Conservation (phyloP, 2,329 filamentous ascomycete genomes). For the Ophiocordyceps camponoti-rufipedis region DNA sequence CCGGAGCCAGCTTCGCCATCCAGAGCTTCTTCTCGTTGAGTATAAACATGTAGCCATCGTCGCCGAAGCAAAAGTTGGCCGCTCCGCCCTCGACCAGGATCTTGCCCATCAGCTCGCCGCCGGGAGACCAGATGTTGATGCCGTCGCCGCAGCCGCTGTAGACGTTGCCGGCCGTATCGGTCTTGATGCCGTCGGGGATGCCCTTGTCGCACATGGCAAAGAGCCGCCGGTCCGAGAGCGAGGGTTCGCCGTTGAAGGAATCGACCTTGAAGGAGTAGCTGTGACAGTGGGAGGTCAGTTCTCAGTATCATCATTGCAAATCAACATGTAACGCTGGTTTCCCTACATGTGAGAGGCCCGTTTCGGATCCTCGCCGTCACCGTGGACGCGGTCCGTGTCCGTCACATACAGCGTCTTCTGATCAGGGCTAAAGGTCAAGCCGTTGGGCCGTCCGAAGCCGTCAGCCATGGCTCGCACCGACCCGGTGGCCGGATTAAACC, state of each 20-base stretch:
- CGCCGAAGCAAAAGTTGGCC: conserved; percentile 29
- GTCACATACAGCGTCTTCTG: too few relatives aligned
- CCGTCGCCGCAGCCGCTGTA: conserved; percentile 31
- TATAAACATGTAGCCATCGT: conserved; percentile 22
- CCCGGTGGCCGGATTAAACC: too few relatives aligned
- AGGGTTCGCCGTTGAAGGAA: conserved; percentile 10
- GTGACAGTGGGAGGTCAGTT: neutral
- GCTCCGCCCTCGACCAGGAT: conserved; percentile 22
- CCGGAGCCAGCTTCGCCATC: conserved; percentile 10
- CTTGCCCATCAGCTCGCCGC: conserved; percentile 25
- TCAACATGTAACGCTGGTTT: too few relatives aligned
- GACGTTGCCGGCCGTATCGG: conserved; percentile 26
- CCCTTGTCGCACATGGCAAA: conserved; percentile 30
- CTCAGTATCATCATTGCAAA: too few relatives aligned
- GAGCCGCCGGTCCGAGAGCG: conserved; percentile 26
- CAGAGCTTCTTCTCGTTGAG: conserved; percentile 27
- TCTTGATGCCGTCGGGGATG: conserved; percentile 28
- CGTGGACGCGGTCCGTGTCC: too few relatives aligned
- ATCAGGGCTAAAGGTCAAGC: too few relatives aligned
- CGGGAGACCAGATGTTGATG: conserved; percentile 26
- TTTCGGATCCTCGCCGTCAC: too few relatives aligned
- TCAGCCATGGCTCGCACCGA: too few relatives aligned
- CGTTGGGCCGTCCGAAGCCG: too few relatives aligned
- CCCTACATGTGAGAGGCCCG: too few relatives aligned
- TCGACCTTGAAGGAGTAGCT: conserved; percentile 19